Percentiles rank a stretch among this genome's conserved stretches.
Conservation (phyloP, 306 rosid genomes). For the Dalbergia oliveri region DNA sequence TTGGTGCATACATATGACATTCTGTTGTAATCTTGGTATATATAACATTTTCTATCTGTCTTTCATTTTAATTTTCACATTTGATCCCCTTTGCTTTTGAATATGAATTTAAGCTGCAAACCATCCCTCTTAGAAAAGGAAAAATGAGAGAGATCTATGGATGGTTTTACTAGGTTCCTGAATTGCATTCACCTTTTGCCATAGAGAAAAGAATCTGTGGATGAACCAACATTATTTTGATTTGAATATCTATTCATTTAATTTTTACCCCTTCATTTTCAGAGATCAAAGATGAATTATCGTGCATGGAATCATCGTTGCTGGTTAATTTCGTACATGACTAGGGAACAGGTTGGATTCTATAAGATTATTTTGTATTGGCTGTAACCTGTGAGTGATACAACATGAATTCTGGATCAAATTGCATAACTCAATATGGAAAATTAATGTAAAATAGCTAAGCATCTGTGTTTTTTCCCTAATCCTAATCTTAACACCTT, state of each 20-base stretch:
- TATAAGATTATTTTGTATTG: neutral
- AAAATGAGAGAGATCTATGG: neutral
- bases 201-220: slow-evolving; percentile 12
- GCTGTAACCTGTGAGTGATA: neutral
- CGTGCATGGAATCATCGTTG: slow-evolving; percentile 95
- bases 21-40: slow-evolving; percentile 22
- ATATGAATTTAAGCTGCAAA: slow-evolving; percentile 12
- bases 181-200: slow-evolving; percentile 13
- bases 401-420: slow-evolving; percentile 3
- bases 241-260: slow-evolving; percentile 33
- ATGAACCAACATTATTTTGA: slow-evolving; percentile 27
- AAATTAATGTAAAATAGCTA: neutral
- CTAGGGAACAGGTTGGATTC: slow-evolving; percentile 65
- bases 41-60: slow-evolving; percentile 24
- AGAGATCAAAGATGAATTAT: slow-evolving; percentile 94
- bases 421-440: neutral
- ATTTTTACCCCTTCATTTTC: slow-evolving; percentile 45
- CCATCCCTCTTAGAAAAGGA: neutral
- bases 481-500: neutral
- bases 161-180: slow-evolving; percentile 34
- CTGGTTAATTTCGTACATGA: slow-evolving; percentile 86
- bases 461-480: neutral
- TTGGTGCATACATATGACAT: neutral
- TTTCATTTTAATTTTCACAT: neutral
- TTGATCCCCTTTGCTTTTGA: slow-evolving; percentile 24